A percentile compares a stretch with the other conserved stretches of the same genome.
phyloP scores from a whole-genome alignment of 208 protist species.

The Balamuthia mandrillaris region DNA sequence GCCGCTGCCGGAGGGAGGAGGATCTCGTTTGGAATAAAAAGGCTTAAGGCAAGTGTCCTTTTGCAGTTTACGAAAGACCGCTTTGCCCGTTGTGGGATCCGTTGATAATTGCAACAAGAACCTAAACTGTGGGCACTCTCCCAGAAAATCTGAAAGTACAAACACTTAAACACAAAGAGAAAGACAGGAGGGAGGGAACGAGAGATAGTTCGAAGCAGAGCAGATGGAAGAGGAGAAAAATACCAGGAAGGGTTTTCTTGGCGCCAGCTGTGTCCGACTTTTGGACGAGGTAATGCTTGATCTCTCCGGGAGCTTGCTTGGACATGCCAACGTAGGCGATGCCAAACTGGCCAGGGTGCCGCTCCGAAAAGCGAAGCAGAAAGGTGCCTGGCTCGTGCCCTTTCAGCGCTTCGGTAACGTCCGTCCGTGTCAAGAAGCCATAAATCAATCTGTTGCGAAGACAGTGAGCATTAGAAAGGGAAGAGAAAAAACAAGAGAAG shows the following conservation, averaged over 20 bases:
- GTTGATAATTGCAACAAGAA: conserved; percentile 34
- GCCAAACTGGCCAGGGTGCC: conserved; percentile 31
- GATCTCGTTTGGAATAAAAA: conserved; percentile 36
- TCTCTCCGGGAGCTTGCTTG: conserved; percentile 22
- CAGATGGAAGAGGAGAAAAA: too few species aligned
- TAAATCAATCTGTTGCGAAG: neutral
- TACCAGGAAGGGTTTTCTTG: too few species aligned
- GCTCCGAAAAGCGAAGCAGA: conserved; percentile 20
- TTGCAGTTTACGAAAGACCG: conserved; percentile 34
- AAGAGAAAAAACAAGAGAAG: neutral
- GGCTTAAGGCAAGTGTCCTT: conserved; percentile 38
- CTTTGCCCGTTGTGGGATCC: conserved; percentile 23
- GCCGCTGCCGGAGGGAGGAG: conserved; percentile 28
- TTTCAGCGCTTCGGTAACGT: conserved; percentile 30
- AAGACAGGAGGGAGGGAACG: too few species aligned
- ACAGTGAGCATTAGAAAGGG: neutral
- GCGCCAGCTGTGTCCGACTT: conserved; percentile 27
- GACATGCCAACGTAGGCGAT: conserved; percentile 33
- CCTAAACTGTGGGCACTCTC: conserved; percentile 35
- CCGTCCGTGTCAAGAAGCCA: conserved; percentile 24
- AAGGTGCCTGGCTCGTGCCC: conserved; percentile 39
- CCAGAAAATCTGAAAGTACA: conserved; percentile 28
- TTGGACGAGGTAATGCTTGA: conserved; percentile 40
- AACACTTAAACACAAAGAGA: too few species aligned
- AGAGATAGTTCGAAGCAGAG: too few species aligned